A percentile compares a stretch with the other conserved stretches of the same genome.
Evolutionary conservation across 257 asterid species (phyloP).

Genomic region (Salvia miltiorrhiza): DNA sequence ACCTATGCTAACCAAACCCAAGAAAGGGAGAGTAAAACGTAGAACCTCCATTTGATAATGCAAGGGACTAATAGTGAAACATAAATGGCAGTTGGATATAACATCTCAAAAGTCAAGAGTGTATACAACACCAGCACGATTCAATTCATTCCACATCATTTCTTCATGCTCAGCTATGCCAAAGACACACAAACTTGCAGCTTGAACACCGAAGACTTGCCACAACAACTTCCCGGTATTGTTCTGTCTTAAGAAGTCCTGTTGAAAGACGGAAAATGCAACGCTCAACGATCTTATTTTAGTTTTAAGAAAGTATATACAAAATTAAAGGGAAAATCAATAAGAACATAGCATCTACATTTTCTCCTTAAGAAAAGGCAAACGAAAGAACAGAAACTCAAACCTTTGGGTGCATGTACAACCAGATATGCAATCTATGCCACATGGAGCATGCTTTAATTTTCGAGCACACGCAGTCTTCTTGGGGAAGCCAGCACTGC

Average conservation of each 20-base stretch:
- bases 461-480: conserved; percentile 84
- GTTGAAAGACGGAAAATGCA: conserved; percentile 14
- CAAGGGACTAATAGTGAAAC: background rate
- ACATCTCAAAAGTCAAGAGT: background rate
- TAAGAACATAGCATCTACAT: background rate
- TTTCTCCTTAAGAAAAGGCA: background rate
- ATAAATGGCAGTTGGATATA: background rate
- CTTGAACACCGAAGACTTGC: conserved; percentile 79
- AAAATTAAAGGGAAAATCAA: background rate
- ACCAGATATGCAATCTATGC: conserved; percentile 67
- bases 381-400: conserved; percentile 15
- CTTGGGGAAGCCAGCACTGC: conserved; percentile 88
- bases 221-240: conserved; percentile 94
- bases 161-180: conserved; percentile 92
- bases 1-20: too few relatives aligned
- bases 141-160: conserved; percentile 81
- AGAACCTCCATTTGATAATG: background rate
- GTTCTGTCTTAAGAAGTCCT: conserved; percentile 95
- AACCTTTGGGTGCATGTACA: conserved; percentile 99
- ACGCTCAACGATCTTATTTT: background rate
- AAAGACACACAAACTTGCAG: conserved; percentile 75
- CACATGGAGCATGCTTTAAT: conserved; percentile 48
- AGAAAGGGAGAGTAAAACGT: background rate
- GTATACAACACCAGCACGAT: conserved; percentile 43
- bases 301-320: background rate